phyloP scores from a whole-genome alignment of 2,329 filamentous ascomycete genomes.

The Anthostomella pinea region DNA sequence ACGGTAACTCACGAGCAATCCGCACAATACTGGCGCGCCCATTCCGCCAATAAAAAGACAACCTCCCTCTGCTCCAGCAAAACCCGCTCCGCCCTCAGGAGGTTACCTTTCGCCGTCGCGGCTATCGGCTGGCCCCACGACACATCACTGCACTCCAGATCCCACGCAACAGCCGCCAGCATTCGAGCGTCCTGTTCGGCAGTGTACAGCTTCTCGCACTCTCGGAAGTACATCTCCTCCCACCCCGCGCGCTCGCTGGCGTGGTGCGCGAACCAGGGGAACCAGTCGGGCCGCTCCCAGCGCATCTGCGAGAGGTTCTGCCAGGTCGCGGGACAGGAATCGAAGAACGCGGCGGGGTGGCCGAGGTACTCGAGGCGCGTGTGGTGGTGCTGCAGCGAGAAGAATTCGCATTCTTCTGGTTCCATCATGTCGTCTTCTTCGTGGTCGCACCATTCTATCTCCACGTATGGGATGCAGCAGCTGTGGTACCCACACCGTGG shows the following conservation, averaged over 20 bases:
- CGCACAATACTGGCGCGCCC: too few species aligned
- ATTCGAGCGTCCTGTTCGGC: slow-evolving; percentile 9
- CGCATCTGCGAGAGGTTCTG: slow-evolving; percentile 3
- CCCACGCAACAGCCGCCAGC: slow-evolving; percentile 2
- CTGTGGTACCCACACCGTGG: slow-evolving; percentile 22
- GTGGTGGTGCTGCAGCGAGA: slow-evolving; percentile 21
- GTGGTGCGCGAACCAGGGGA: slow-evolving; percentile 6
- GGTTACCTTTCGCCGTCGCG: too few species aligned
- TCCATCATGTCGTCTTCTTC: slow-evolving; percentile 1
- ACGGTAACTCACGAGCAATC: too few species aligned
- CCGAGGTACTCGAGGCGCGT: slow-evolving; percentile 19
- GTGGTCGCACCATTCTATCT: slow-evolving; percentile 12
- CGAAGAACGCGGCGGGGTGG: neutral
- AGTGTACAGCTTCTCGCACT: slow-evolving; percentile 14
- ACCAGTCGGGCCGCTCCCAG: neutral
- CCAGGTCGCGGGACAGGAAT: slow-evolving; percentile 16
- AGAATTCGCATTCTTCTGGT: slow-evolving; percentile 21
- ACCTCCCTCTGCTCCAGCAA: too few species aligned
- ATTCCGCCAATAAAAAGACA: too few species aligned
- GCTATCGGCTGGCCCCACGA: too few species aligned
- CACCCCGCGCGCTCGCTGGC: neutral
- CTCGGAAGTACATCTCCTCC: slow-evolving; percentile 3
- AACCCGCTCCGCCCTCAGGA: too few species aligned
- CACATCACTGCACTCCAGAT: slow-evolving; percentile 9
- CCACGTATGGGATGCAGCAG: slow-evolving; percentile 16